Conservation (phyloP, 2,329 filamentous ascomycete genomes). For the Amphichorda felina region DNA sequence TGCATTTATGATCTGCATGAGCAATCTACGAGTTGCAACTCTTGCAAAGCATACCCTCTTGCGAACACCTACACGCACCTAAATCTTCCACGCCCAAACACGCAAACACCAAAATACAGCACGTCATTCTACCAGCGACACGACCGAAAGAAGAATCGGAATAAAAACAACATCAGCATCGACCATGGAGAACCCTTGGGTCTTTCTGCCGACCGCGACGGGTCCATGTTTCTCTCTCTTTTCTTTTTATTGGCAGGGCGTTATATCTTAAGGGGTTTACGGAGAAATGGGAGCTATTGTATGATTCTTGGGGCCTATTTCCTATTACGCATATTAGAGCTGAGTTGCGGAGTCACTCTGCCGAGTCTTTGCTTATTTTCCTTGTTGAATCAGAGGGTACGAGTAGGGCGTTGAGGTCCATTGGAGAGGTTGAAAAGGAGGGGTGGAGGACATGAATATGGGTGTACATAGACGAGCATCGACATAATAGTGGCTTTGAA, state of each 20-base stretch:
- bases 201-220: neutral
- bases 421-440: neutral
- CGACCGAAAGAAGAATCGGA: neutral
- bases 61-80: neutral
- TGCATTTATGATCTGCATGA: constrained; percentile 36
- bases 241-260: constrained; percentile 1
- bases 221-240: neutral
- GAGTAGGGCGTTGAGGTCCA: neutral
- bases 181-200: too few relatives aligned
- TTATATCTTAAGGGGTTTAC: neutral
- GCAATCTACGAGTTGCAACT: constrained; percentile 29
- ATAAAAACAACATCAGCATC: too few relatives aligned
- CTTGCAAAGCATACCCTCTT: constrained; percentile 5
- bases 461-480: neutral
- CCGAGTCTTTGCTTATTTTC: neutral
- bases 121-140: neutral
- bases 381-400: neutral
- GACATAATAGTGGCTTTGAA: neutral
- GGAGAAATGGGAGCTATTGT: neutral
- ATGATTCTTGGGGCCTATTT: neutral
- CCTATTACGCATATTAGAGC: neutral
- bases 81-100: constrained; percentile 1
- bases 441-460: neutral
- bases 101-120: neutral
- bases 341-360: constrained; percentile 1